phyloP scores from a whole-genome alignment of 139 green algal genomes.

The Volvox africanus region DNA sequence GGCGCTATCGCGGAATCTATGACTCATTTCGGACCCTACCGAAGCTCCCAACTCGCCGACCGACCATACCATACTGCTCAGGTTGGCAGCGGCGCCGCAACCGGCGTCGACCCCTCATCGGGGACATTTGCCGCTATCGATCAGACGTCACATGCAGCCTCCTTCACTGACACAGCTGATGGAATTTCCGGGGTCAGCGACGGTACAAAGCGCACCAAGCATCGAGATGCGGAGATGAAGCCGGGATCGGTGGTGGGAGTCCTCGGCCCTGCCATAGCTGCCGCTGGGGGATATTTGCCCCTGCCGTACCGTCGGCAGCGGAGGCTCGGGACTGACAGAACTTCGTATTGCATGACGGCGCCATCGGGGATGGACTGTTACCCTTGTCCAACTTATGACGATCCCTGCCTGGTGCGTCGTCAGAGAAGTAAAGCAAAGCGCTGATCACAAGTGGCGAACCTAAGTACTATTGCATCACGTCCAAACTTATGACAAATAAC shows the following conservation, averaged over 20 bases:
- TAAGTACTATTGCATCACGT: neutral
- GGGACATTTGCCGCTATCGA: neutral
- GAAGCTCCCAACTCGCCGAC: neutral
- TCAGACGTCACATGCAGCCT: neutral
- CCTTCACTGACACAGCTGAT: neutral
- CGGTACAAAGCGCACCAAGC: neutral
- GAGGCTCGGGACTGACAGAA: neutral
- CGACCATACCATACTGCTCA: no score
- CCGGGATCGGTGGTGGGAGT: neutral
- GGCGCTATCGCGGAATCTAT: constrained; percentile 4
- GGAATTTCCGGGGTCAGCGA: no score
- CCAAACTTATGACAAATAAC: neutral
- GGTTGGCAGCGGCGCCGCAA: neutral
- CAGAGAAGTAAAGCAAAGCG: neutral
- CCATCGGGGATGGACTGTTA: neutral
- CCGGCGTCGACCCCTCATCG: neutral
- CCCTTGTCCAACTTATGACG: neutral
- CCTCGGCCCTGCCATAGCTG: neutral
- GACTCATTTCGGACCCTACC: neutral
- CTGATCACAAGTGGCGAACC: neutral
- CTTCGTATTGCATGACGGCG: constrained; percentile 12
- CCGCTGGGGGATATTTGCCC: neutral
- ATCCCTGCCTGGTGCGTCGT: neutral
- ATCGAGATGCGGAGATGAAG: neutral
- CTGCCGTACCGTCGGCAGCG: neutral